phyloP scores from a whole-genome alignment of 2,329 filamentous ascomycete species.

The Phialophora macrospora region DNA sequence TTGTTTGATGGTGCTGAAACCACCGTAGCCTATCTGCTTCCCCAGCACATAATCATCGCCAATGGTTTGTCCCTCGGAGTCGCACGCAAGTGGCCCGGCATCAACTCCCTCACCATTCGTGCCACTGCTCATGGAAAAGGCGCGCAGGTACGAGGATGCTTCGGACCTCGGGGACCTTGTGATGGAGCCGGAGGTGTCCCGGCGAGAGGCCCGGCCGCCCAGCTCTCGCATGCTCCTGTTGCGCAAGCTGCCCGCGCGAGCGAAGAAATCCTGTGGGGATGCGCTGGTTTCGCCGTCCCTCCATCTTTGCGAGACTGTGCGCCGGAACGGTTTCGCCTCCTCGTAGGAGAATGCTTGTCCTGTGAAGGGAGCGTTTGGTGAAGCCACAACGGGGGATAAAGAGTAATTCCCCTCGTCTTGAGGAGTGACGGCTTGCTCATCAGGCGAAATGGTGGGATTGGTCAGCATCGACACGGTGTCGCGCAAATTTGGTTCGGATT shows the following conservation, averaged over 20 bases:
- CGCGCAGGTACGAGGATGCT: slow-evolving; percentile 60
- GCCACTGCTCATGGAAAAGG: slow-evolving; percentile 55
- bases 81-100: slow-evolving; percentile 56
- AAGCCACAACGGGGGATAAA: slow-evolving; percentile 31
- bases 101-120: slow-evolving; percentile 36
- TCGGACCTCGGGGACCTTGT: slow-evolving; percentile 61
- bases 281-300: slow-evolving; percentile 43
- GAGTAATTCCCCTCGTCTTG: slow-evolving; percentile 25
- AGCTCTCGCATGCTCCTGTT: slow-evolving; percentile 33
- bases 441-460: slow-evolving; percentile 35
- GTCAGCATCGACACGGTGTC: slow-evolving; percentile 34
- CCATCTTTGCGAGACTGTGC: slow-evolving; percentile 39
- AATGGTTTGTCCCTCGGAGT: slow-evolving; percentile 70
- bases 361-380: slow-evolving; percentile 22
- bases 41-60: slow-evolving; percentile 70
- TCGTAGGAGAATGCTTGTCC: slow-evolving; percentile 37
- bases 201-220: slow-evolving; percentile 31
- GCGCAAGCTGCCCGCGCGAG: slow-evolving; percentile 37
- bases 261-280: slow-evolving; percentile 43
- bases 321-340: slow-evolving; percentile 31
- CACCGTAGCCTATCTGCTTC: slow-evolving; percentile 67
- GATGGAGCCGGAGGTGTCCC: slow-evolving; percentile 43
- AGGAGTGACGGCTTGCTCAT: slow-evolving; percentile 33
- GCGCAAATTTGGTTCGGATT: slow-evolving; percentile 30
- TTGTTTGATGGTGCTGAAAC: slow-evolving; percentile 70